These are phyloP conservation scores for Scorias spongiosa DNA, from an alignment of 2,329 filamentous ascomycete species.

Conservation along the genomic window DNA sequence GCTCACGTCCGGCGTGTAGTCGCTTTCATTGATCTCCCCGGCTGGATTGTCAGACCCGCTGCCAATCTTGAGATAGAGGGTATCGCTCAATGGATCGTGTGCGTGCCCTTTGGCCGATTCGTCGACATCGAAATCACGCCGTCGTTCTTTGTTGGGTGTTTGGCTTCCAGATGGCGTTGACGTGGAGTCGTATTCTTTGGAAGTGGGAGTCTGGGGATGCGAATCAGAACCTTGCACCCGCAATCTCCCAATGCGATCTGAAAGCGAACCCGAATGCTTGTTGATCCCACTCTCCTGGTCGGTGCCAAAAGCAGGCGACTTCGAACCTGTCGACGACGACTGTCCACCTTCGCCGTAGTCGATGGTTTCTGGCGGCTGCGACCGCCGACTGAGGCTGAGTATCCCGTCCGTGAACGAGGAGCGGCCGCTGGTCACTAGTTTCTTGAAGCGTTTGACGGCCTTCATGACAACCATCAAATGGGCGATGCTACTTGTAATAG, in stretches of 20 bases:
- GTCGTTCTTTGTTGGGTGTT: constrained; percentile 1
- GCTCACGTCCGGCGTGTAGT: constrained; percentile 39
- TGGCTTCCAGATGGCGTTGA: constrained; percentile 2
- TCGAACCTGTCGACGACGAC: constrained; percentile 7
- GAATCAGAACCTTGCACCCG: not conserved
- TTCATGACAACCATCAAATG: constrained; percentile 80
- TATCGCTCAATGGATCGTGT: constrained; percentile 48
- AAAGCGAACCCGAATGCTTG: constrained; percentile 14
- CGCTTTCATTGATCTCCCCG: not conserved
- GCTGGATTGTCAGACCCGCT: constrained; percentile 19
- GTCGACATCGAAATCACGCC: constrained; percentile 18
- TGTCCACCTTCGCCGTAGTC: constrained; percentile 28
- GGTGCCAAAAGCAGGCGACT: constrained; percentile 23
- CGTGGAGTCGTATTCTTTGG: not conserved
- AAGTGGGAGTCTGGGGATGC: not conserved
- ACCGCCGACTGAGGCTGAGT: not conserved
- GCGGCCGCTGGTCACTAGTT: constrained; percentile 45
- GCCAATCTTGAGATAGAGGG: constrained; percentile 63
- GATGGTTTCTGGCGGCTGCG: not conserved
- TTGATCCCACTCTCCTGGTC: constrained; percentile 33
- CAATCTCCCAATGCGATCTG: constrained; percentile 10
- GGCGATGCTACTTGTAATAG: constrained; percentile 80
- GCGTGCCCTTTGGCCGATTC: constrained; percentile 42
- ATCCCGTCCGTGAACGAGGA: constrained; percentile 32
- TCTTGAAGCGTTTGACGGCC: constrained; percentile 80